Evolutionary conservation across 495 filamentous ascomycete genomes (phyloP).

Genomic region (Tuber borchii): DNA sequence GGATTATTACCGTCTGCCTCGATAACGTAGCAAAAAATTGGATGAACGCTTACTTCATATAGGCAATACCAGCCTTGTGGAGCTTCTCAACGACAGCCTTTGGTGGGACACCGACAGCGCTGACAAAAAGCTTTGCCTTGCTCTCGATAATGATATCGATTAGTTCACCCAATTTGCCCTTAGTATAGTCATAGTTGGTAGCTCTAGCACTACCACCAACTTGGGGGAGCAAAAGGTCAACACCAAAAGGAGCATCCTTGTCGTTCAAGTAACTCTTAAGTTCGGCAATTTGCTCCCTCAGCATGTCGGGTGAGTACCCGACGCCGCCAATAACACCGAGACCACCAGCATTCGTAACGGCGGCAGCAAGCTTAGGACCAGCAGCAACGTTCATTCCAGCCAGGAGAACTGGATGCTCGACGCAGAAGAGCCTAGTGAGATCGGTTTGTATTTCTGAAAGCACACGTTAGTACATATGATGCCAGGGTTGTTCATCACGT

Average conservation of each 20-base stretch:
- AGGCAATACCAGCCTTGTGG: conserved; percentile 77
- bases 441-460: conserved; percentile 52
- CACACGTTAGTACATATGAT: conserved; percentile 3
- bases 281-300: conserved; percentile 86
- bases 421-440: conserved; percentile 88
- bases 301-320: conserved; percentile 95
- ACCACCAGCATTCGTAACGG: conserved; percentile 94
- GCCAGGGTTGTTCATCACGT: not conserved
- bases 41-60: conserved; percentile 65
- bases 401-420: conserved; percentile 91
- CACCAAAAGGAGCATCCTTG: conserved; percentile 98
- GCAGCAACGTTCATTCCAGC: conserved; percentile 99
- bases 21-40: not conserved
- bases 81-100: conserved; percentile 79
- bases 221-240: conserved; percentile 89
- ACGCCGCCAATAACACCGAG: conserved; percentile 94
- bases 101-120: conserved; percentile 89
- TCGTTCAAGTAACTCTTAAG: conserved; percentile 82
- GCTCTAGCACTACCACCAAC: conserved; percentile 78
- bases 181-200: conserved; percentile 95
- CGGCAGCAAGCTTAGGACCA: conserved; percentile 91
- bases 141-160: conserved; percentile 87
- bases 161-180: conserved; percentile 90
- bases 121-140: conserved; percentile 88
- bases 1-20: not conserved